These are phyloP conservation scores for Tetrahymena borealis DNA, from an alignment of 73 alveolate genomes.

Conservation along the genomic window DNA sequence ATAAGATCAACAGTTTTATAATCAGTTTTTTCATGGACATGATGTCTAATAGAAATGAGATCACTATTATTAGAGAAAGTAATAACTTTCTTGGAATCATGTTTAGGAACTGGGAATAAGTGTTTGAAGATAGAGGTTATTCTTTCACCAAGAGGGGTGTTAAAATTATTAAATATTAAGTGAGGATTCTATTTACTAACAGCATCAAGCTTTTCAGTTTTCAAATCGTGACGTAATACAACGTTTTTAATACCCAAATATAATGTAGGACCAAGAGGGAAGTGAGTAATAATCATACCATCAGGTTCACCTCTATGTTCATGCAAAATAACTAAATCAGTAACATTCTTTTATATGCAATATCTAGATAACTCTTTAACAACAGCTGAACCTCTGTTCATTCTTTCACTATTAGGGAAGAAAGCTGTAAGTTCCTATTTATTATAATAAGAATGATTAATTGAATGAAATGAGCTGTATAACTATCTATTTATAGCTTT, in stretches of 20 bases:
- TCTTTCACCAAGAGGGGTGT: conserved; percentile 92
- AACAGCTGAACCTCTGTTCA: conserved; percentile 95
- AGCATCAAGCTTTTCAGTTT: conserved; percentile 81
- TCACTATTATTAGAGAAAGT: conserved; percentile 81
- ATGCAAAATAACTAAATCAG: conserved; percentile 93
- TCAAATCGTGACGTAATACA: conserved; percentile 96
- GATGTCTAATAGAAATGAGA: conserved; percentile 75
- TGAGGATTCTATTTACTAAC: conserved; percentile 95
- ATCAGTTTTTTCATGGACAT: conserved; percentile 77
- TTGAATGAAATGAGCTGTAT: too few species aligned
- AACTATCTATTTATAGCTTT: too few species aligned
- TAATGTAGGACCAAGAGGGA: conserved; percentile 99
- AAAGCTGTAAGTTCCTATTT: background rate
- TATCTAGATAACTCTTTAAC: conserved; percentile 81
- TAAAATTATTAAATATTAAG: conserved; percentile 90
- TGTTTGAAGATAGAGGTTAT: conserved; percentile 90
- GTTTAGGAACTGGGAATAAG: conserved; percentile 98
- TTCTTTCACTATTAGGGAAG: conserved; percentile 93
- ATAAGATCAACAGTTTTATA: conserved; percentile 83
- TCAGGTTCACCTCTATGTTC: conserved; percentile 99
- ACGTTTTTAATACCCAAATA: conserved; percentile 97
- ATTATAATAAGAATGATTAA: background rate
- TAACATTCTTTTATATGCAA: conserved; percentile 72
- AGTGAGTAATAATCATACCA: conserved; percentile 97
- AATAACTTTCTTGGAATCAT: conserved; percentile 89